Evolutionary conservation across 1,139 yeast genomes (phyloP).

Genomic region (Scheffersomyces parashehatae): DNA sequence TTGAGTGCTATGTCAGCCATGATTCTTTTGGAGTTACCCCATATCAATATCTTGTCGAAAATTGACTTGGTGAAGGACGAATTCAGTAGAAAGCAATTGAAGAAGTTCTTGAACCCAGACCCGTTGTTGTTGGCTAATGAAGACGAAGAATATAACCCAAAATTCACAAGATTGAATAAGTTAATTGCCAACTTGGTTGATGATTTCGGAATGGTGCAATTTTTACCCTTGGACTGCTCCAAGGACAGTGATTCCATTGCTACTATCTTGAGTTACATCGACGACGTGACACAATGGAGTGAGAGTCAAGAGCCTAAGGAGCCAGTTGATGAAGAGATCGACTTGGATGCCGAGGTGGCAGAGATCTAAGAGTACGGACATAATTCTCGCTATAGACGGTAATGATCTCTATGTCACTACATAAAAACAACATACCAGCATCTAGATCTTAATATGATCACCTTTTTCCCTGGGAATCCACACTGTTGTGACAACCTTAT

Average conservation of each 20-base stretch:
- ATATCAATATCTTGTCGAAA: slow-evolving; percentile 83
- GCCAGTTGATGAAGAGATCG: slow-evolving; percentile 75
- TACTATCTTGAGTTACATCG: slow-evolving; percentile 86
- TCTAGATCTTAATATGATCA: no score
- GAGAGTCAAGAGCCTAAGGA: slow-evolving; percentile 97
- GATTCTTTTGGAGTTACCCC: slow-evolving; percentile 93
- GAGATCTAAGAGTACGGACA: neutral
- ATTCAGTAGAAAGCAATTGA: slow-evolving; percentile 70
- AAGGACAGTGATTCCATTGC: slow-evolving; percentile 76
- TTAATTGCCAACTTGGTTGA: slow-evolving; percentile 88
- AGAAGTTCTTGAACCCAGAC: slow-evolving; percentile 88
- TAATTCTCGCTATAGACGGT: no score
- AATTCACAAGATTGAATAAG: slow-evolving; percentile 69
- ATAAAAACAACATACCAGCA: no score
- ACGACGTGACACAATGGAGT: slow-evolving; percentile 97
- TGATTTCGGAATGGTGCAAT: slow-evolving; percentile 98
- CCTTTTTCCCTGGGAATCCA: no score
- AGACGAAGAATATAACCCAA: slow-evolving; percentile 61
- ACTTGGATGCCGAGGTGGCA: slow-evolving; percentile 38
- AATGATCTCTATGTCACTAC: no score
- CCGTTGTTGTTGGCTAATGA: slow-evolving; percentile 60
- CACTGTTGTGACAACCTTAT: no score
- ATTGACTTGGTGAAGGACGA: slow-evolving; percentile 81
- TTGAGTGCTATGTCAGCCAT: slow-evolving; percentile 97
- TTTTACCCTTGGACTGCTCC: slow-evolving; percentile 82